Percentiles rank a stretch among this genome's conserved stretches.
Conservation (phyloP, 352 stramenopile species). For the Poterioochromonas sp. region DNA sequence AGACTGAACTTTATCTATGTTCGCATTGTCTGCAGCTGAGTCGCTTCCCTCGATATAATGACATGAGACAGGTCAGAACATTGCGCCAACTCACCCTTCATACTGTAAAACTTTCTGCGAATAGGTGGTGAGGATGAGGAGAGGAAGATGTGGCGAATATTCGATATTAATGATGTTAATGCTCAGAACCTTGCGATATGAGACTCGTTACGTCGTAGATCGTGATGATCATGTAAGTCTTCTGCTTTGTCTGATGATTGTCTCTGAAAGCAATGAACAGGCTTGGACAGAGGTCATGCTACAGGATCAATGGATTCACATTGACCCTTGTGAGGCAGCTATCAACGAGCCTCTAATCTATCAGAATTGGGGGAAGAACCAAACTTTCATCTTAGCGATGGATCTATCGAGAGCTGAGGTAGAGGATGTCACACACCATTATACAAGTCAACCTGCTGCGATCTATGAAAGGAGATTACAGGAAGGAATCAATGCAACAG, state of each 20-base stretch:
- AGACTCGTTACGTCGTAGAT: not conserved
- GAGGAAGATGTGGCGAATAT: conserved; percentile 1
- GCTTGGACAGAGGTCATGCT: not conserved
- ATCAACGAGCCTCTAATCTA: not conserved
- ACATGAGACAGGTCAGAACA: not conserved
- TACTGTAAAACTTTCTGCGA: not conserved
- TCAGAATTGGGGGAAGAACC: not conserved
- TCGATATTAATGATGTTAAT: not conserved
- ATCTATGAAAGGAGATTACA: not conserved
- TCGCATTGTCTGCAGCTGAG: not conserved
- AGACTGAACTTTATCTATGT: not conserved
- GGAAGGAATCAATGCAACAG: not conserved
- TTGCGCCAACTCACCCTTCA: not conserved
- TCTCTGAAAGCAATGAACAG: not conserved
- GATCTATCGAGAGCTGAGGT: not conserved
- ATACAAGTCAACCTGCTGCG: not conserved
- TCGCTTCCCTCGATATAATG: not conserved
- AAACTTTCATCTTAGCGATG: not conserved
- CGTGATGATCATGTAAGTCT: not conserved
- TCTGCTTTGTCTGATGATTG: not conserved
- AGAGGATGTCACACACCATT: not conserved
- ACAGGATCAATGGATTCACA: not conserved
- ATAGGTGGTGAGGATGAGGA: not conserved
- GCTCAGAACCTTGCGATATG: not conserved
- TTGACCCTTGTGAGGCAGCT: conserved; percentile 6